Evolutionary conservation across 352 stramenopile species (phyloP), one percentile per base, ranked within the genome.

Genomic region (Plasmopara halstedii): DNA sequence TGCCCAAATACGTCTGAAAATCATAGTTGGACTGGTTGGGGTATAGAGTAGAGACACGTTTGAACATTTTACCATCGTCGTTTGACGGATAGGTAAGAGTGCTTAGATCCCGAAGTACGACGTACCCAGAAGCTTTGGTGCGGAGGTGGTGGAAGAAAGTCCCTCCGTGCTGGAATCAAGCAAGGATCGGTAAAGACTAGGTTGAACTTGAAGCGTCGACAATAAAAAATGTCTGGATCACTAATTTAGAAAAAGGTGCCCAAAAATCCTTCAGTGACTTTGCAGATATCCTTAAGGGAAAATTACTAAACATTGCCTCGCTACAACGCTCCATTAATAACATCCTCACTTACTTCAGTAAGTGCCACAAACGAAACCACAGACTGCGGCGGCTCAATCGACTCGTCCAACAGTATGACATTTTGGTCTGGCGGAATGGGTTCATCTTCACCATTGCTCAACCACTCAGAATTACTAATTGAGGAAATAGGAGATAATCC

Each of bases 1-100:
- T 83, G 88, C 73, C 80, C 9, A 17, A 8, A 15, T 27, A 15
- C 9, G 17, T 17, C 17, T 29, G 25, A 25, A 14, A 25, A 5
- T 26, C 14, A 6, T 6, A 2, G 88, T 87, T 10, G 4, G 15
- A 15, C 6, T 10, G 5, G 3, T 29, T 4, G 1, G 4, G 35
- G 6, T 23, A 23, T 10, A 18, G 14, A 23, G 20, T 41, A 6
- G 18, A 41, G 14, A 14, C 1, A 9, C 11, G 4, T 4, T 23
- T n/a, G n/a, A 23, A 14, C 18, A 27, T 10, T 6, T 10, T 9
- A 0, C 1, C 6, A n/a, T 14, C 18, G 9, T 41, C 25, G 25
- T 29, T 10, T 15, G n/a, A 38, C 5, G n/a, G 33, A 38, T 21
- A 38, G n/a, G 1, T 1, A 11, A 9, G 33, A 1, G n/a, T 3